Evolutionary conservation across 257 asterid genomes (phyloP).

Genomic region (Capsicum pubescens): DNA sequence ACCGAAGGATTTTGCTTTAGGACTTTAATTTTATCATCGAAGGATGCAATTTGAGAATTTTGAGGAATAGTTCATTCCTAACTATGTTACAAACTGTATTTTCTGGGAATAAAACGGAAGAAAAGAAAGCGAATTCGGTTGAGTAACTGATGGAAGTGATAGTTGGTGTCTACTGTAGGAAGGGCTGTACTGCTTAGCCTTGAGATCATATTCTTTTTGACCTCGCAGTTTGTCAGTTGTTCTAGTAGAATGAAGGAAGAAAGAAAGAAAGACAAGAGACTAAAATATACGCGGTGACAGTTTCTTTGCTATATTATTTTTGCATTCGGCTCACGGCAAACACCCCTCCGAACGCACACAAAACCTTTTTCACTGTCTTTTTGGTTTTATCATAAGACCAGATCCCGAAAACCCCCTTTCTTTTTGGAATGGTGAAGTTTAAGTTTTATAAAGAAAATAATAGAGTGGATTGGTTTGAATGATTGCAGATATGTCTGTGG

Average conservation of each 20-base stretch:
- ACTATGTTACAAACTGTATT: background rate
- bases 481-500: slow-evolving; percentile 80
- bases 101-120: background rate
- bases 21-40: no score
- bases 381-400: background rate
- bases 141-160: background rate
- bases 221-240: background rate
- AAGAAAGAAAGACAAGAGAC: background rate
- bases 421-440: background rate
- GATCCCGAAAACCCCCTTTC: background rate
- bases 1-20: no score
- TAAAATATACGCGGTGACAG: background rate
- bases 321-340: background rate
- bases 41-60: background rate
- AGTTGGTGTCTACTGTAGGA: background rate
- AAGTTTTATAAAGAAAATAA: background rate
- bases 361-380: background rate
- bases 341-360: background rate
- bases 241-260: background rate
- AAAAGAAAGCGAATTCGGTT: background rate
- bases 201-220: background rate
- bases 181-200: background rate
- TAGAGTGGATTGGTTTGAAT: background rate
- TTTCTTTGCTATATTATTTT: background rate
- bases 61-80: background rate